Percentiles rank a stretch among this genome's conserved stretches.
Conservation (phyloP, 2,329 filamentous ascomycete species). For the Xylariaceae sp. region DNA sequence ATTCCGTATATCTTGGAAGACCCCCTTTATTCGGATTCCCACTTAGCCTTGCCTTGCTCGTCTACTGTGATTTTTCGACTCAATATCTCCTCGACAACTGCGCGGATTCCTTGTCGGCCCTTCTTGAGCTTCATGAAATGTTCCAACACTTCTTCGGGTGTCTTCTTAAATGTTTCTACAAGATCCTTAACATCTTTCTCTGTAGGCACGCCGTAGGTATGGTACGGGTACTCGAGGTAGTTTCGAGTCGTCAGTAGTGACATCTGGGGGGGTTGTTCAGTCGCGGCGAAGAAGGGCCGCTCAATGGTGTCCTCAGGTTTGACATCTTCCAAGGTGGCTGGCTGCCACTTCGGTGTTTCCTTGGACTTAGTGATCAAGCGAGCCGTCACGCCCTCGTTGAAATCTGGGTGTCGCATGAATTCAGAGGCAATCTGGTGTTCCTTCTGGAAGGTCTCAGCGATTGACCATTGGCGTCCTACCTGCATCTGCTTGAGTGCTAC, state of each 20-base stretch:
- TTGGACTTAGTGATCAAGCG: constrained; percentile 57
- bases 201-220: constrained; percentile 63
- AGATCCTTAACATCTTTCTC: constrained; percentile 55
- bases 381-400: constrained; percentile 83
- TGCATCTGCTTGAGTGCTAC: constrained; percentile 82
- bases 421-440: constrained; percentile 78
- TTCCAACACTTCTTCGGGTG: constrained; percentile 54
- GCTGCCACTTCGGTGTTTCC: constrained; percentile 67
- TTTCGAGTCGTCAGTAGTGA: constrained; percentile 56
- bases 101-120: constrained; percentile 63
- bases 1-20: neutral
- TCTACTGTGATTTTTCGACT: constrained; percentile 53
- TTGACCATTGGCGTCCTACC: constrained; percentile 68
- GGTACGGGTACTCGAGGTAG: constrained; percentile 70
- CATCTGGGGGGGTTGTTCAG: constrained; percentile 44
- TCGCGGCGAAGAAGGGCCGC: constrained; percentile 62
- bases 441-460: constrained; percentile 75
- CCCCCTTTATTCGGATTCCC: constrained; percentile 27
- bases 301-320: constrained; percentile 47
- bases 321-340: constrained; percentile 65
- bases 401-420: constrained; percentile 91
- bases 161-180: constrained; percentile 38
- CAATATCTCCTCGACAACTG: constrained; percentile 65
- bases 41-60: constrained; percentile 39
- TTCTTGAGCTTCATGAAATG: constrained; percentile 56